Base-by-base conservation (phyloP, 805 yeast genomes). In the Ogataea populi-albae region DNA sequence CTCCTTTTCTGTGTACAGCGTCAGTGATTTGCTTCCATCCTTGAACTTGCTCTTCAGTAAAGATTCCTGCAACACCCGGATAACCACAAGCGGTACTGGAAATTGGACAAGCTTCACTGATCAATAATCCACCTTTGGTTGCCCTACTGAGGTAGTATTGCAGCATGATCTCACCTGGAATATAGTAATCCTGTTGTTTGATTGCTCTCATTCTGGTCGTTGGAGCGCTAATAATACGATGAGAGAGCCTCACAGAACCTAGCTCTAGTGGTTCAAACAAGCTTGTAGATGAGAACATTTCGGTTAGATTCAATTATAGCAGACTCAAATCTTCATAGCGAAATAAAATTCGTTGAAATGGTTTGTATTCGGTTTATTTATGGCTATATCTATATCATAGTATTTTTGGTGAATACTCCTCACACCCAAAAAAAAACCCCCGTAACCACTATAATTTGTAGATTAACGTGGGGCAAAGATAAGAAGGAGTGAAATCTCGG, bases 91-190 rank as follows among this genome's bases (percentile, higher is more conserved):
- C 61, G 65, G 57, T 32, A 3, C 59, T 46, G 11, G 75, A 61
- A 18, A 68, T 65, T 45, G 65, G 66, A 1, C 77, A 66, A 10
- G 76, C 85, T 51, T 80, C 86, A 7, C 80, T 60, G 44, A 76
- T 68, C 21, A 78, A 45, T 37, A 81, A 55, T n/a, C 82, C 68
- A n/a, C 85, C 85, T 8, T 71, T 68, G 30, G 58, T 57, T 0
- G 84, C 66, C 49, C 83, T 68, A 50, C 75, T 75, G 17, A 49
- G 59, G 49, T 80, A 81, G 54, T 79, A 77, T 40, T 68, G 64
- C 6, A 57, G 52, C 34, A 67, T 62, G 40, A 71, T 59, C 17
- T 71, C 74, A 3, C 66, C 57, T 9, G 78, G 76, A 8, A 46
- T 41, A n/a, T 17, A 30, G 32, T 35, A 35, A 4, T 35, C 40